Conservation (phyloP, 129 eudicot species). For the Erigeron canadensis region DNA sequence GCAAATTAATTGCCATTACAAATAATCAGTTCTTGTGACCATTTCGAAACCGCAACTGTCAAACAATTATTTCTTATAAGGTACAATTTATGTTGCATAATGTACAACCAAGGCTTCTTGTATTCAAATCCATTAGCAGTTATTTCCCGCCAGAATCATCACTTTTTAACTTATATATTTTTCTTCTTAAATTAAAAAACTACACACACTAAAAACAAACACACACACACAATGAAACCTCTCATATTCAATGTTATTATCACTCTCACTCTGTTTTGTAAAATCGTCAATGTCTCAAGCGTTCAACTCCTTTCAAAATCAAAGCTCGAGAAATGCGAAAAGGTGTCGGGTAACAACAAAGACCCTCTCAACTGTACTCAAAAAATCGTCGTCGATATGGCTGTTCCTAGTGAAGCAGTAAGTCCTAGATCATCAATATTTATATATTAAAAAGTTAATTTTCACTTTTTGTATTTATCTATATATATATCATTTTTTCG, state of each 20-base stretch:
- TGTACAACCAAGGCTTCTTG: neutral
- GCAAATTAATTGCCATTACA: too few relatives aligned
- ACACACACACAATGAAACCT: conserved; percentile 35
- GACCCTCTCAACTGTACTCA: conserved; percentile 61
- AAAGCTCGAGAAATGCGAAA: conserved; percentile 72
- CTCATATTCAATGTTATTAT: conserved; percentile 18
- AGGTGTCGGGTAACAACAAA: conserved; percentile 33
- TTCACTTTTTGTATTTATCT: too few relatives aligned
- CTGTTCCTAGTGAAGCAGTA: conserved; percentile 84
- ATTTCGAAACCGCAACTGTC: too few relatives aligned
- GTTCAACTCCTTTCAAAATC: conserved; percentile 76
- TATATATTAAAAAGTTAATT: too few relatives aligned
- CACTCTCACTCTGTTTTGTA: neutral
- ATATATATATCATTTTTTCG: too few relatives aligned
- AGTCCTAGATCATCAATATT: neutral
- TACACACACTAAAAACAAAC: neutral
- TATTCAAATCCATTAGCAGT: conserved; percentile 5
- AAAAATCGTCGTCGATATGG: conserved; percentile 66
- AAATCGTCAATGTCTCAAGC: conserved; percentile 6
- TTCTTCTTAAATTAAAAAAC: neutral
- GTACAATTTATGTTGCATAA: neutral
- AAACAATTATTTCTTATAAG: neutral
- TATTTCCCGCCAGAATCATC: conserved; percentile 28
- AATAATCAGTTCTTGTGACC: too few relatives aligned
- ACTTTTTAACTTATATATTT: neutral